Conservation (phyloP, 2,329 filamentous ascomycete species). For the Plectosphaerella sp. region DNA sequence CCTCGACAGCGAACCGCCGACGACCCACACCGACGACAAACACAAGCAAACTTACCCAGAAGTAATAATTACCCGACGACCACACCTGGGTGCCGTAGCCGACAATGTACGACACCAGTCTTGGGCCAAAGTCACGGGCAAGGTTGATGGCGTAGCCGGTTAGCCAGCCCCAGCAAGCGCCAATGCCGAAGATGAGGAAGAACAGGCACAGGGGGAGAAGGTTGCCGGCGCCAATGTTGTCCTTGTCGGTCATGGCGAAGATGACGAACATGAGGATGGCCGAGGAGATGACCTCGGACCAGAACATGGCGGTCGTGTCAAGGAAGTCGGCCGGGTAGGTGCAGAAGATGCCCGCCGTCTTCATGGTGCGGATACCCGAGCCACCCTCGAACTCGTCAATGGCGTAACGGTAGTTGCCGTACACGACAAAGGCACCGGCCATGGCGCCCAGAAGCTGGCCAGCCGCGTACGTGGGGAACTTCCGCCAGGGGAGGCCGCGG, state of each 20-base stretch:
- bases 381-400: conserved; percentile 62
- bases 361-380: conserved; percentile 57
- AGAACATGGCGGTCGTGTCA: conserved; percentile 63
- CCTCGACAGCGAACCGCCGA: neutral
- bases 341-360: conserved; percentile 68
- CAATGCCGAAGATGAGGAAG: conserved; percentile 70
- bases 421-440: conserved; percentile 53
- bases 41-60: conserved; percentile 50
- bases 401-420: conserved; percentile 59
- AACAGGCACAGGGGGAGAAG: conserved; percentile 59
- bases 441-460: conserved; percentile 67
- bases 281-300: conserved; percentile 66
- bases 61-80: conserved; percentile 65
- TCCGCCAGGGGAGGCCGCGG: conserved; percentile 63
- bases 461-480: conserved; percentile 63
- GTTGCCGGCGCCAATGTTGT: conserved; percentile 52
- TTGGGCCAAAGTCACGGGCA: conserved; percentile 67
- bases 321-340: conserved; percentile 67
- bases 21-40: conserved; percentile 1
- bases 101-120: conserved; percentile 61
- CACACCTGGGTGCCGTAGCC: conserved; percentile 67
- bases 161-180: conserved; percentile 70
- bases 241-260: conserved; percentile 60
- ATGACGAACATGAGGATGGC: conserved; percentile 68
- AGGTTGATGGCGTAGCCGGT: conserved; percentile 74